These are phyloP conservation scores for Pulveroboletus frians DNA, from an alignment of 768 basidiomycete species.

Conservation along the genomic window DNA sequence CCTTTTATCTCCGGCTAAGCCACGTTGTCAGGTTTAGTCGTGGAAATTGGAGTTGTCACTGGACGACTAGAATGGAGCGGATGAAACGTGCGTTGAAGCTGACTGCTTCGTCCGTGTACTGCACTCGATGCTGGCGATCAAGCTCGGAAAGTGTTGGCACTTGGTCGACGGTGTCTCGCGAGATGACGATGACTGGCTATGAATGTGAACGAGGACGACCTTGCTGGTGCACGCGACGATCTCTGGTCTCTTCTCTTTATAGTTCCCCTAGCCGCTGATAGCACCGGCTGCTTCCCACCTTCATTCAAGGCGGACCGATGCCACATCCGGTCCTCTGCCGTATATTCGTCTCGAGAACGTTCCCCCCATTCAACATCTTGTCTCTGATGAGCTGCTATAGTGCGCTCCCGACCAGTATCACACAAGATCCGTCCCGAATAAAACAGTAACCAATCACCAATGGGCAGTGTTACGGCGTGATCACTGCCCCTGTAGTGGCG, in stretches of 20 bases:
- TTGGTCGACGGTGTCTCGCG: not conserved
- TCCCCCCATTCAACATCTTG: not conserved
- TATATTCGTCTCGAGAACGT: not conserved
- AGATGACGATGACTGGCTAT: not conserved
- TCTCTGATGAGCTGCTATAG: not conserved
- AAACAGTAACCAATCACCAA: not conserved
- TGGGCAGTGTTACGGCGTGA: not conserved
- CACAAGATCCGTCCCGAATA: constrained; percentile 12
- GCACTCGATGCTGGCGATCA: not conserved
- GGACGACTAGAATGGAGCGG: not conserved
- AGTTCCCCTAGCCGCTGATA: not conserved
- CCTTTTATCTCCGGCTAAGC: constrained; percentile 11
- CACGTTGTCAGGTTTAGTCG: constrained; percentile 7
- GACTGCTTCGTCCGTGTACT: not conserved
- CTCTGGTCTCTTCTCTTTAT: not conserved
- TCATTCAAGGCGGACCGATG: not conserved
- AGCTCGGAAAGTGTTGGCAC: not conserved
- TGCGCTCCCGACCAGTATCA: not conserved
- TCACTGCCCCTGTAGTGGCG: not conserved
- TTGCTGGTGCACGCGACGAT: not conserved
- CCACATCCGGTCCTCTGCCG: not conserved
- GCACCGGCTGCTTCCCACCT: not conserved
- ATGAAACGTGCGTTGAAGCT: not conserved
- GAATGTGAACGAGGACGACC: not conserved
- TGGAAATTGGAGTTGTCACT: constrained; percentile 14